Evolutionary conservation across 768 basidiomycete species (phyloP).

Genomic region (Nidula microcarpa): DNA sequence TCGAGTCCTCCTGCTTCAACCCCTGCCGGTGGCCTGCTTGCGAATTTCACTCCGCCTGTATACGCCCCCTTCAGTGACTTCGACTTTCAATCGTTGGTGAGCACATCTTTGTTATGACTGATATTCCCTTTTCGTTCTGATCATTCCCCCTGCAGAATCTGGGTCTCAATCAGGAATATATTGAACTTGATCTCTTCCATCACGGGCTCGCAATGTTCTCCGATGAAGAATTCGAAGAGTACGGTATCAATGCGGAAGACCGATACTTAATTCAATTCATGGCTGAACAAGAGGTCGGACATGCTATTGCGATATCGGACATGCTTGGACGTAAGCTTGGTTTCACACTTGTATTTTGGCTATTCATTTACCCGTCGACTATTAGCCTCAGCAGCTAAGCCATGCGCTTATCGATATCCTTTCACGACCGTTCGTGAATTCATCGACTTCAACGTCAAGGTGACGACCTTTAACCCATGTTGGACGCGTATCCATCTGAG

Average conservation of each 20-base stretch:
- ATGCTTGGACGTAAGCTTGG: conserved; percentile 38
- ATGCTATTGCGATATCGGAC: conserved; percentile 51
- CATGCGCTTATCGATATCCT: conserved; percentile 55
- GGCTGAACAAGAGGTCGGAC: conserved; percentile 63
- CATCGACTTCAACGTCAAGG: conserved; percentile 41
- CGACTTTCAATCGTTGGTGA: conserved; percentile 48
- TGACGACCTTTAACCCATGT: too few relatives aligned
- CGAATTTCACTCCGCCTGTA: conserved; percentile 16
- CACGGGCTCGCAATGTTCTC: conserved; percentile 53
- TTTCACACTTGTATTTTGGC: too few relatives aligned
- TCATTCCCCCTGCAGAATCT: conserved; percentile 30
- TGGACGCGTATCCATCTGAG: too few relatives aligned
- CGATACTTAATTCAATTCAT: conserved; percentile 56
- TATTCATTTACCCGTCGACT: too few relatives aligned
- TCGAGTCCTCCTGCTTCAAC: too few relatives aligned
- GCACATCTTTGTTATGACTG: conserved; percentile 2
- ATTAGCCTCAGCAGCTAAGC: conserved; percentile 44
- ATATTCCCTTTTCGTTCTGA: not conserved
- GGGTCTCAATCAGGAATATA: conserved; percentile 60
- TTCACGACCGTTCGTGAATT: conserved; percentile 57
- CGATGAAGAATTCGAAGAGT: conserved; percentile 49
- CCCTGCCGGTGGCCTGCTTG: not conserved
- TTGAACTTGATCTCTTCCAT: conserved; percentile 61
- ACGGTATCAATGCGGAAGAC: conserved; percentile 50
- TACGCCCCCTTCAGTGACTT: conserved; percentile 34